Conservation (phyloP, 108 stramenopile genomes). For the Nitzschia palea region DNA sequence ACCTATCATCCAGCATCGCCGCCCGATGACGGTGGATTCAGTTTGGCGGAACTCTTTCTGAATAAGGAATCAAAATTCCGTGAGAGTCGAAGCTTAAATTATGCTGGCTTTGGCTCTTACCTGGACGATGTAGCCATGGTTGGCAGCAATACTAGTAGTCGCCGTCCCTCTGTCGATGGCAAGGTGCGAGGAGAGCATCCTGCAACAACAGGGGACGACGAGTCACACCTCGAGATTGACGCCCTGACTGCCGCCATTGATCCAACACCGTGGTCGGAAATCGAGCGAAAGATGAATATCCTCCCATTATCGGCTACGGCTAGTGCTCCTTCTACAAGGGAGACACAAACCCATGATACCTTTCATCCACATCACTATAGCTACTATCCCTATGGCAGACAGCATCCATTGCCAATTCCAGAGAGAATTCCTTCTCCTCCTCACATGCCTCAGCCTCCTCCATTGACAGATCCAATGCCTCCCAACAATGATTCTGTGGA, state of each 20-base stretch:
- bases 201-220: slow-evolving; percentile 21
- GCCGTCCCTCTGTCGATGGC: neutral
- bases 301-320: neutral
- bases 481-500: neutral
- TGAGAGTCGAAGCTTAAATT: slow-evolving; percentile 21
- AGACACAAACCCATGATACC: neutral
- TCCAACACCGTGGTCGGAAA: slow-evolving; percentile 40
- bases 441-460: slow-evolving; percentile 9
- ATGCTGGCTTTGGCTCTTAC: slow-evolving; percentile 30
- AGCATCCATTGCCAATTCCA: slow-evolving; percentile 32
- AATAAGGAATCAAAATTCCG: slow-evolving; percentile 25
- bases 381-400: slow-evolving; percentile 43
- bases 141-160: neutral
- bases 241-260: slow-evolving; percentile 27
- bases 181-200: neutral
- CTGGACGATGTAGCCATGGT: slow-evolving; percentile 21
- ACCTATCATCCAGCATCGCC: neutral
- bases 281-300: slow-evolving; percentile 21
- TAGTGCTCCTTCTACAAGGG: neutral
- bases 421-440: slow-evolving; percentile 3
- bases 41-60: slow-evolving; percentile 39
- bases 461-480: neutral
- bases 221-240: slow-evolving; percentile 22
- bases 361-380: slow-evolving; percentile 27
- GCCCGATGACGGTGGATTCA: slow-evolving; percentile 1